Percentiles rank a stretch among this genome's conserved stretches.
phyloP scores from a whole-genome alignment of 306 rosid species.

The Prunus mongolica region DNA sequence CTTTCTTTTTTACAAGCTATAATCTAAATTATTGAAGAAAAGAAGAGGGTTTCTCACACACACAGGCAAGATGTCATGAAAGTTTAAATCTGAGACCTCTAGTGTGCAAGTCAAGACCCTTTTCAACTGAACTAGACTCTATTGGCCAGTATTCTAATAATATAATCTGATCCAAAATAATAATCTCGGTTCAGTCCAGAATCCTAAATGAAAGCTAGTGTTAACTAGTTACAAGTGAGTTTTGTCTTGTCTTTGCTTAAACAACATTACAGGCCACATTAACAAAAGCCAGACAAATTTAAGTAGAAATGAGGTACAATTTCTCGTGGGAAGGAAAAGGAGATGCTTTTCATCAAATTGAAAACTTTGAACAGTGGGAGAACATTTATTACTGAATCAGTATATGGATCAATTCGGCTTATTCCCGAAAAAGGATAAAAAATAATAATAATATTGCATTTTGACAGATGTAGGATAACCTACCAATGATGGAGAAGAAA shows the following conservation, averaged over 20 bases:
- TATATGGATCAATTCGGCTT: slow-evolving; percentile 7
- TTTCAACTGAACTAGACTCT: no score
- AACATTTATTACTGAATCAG: slow-evolving; percentile 8
- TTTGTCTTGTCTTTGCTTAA: not conserved
- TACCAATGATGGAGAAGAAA: slow-evolving; percentile 3
- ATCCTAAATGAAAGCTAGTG: not conserved
- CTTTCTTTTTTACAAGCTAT: no score
- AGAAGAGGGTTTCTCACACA: no score
- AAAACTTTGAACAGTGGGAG: not conserved
- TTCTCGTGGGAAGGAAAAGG: not conserved
- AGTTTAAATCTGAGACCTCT: no score
- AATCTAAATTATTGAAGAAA: no score
- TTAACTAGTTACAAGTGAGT: not conserved
- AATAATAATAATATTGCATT: not conserved
- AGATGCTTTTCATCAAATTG: not conserved
- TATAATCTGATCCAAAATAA: no score
- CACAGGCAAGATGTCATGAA: no score
- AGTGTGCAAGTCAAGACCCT: no score
- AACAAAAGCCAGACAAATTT: slow-evolving; percentile 1
- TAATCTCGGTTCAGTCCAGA: no score
- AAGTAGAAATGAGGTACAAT: not conserved
- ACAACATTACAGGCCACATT: not conserved
- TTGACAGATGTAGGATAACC: slow-evolving; percentile 17
- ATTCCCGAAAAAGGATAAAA: slow-evolving; percentile 6
- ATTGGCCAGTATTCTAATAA: no score